Conservation (phyloP, 768 basidiomycete species). For the Russula foetens region DNA sequence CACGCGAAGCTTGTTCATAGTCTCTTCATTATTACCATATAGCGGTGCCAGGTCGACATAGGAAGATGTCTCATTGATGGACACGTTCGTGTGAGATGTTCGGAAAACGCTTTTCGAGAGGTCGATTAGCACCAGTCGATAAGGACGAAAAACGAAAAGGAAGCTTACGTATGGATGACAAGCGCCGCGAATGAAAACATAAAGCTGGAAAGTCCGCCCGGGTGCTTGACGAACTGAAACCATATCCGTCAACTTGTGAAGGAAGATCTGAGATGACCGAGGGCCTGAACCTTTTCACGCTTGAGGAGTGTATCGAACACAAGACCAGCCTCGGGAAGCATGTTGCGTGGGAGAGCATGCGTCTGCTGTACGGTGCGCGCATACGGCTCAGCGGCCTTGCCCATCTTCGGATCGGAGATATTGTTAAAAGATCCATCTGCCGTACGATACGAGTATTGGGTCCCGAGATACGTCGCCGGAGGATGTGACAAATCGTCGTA, state of each 20-base stretch:
- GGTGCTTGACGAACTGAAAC: slow-evolving; percentile 61
- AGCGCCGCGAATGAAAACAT: slow-evolving; percentile 81
- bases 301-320: slow-evolving; percentile 74
- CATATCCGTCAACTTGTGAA: not conserved
- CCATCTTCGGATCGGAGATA: slow-evolving; percentile 56
- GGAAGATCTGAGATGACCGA: too few relatives aligned
- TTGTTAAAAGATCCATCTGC: slow-evolving; percentile 81
- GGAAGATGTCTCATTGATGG: slow-evolving; percentile 77
- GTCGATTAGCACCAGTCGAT: not conserved
- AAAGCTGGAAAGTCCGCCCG: slow-evolving; percentile 66
- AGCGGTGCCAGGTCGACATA: slow-evolving; percentile 82
- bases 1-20: slow-evolving; percentile 47
- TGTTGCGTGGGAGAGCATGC: slow-evolving; percentile 54
- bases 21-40: slow-evolving; percentile 64
- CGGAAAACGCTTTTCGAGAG: slow-evolving; percentile 60
- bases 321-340: slow-evolving; percentile 71
- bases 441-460: slow-evolving; percentile 54
- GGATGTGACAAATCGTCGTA: slow-evolving; percentile 82
- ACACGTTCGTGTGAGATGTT: slow-evolving; percentile 55
- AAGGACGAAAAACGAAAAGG: not conserved
- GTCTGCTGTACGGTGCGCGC: slow-evolving; percentile 70
- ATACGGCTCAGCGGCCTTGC: slow-evolving; percentile 72
- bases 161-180: slow-evolving; percentile 62
- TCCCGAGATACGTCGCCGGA: slow-evolving; percentile 57
- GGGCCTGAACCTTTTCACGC: slow-evolving; percentile 41